Base-by-base conservation (phyloP, 2,329 filamentous ascomycete species). In the Aspergillus nomiae region DNA sequence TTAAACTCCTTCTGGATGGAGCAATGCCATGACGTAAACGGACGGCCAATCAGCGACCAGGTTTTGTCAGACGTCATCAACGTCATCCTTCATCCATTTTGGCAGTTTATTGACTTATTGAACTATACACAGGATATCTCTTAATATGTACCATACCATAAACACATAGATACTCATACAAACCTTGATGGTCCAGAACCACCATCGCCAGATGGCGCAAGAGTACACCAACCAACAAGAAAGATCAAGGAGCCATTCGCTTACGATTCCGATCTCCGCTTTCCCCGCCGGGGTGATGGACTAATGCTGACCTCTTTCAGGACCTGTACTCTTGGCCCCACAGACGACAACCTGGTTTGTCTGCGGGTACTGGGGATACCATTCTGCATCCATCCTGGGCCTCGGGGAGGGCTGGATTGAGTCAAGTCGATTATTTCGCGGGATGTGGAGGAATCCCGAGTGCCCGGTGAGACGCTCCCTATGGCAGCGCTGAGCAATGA, bases 361-460 rank as follows among this genome's bases (percentile, higher is more conserved):
- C 65, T 55, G 24, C 65, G 65, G 11, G 67, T 67, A 2, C n/a
- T 50, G 4, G 66, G 62, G 51, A 62, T n/a, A 14, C 62, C 62
- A 56, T 73, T 76, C 55, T 72, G 71, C 53, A 74, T 71, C 74
- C 73, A 76, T 7, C 73, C 69, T 4, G 70, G 64, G 2, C 70
- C 74, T 8, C 63, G 63, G 1, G 73, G 71, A 24, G 76, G 75
- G 62, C 77, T 80, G 14, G 74, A 75, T n/a, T 72, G 66, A 10
- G 78, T 80, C 50, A 80, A 65, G 61, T 80, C 78, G 36, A 80
- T 71, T 34, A 78, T 58, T 43, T 50, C 34, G 11, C 16, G 66
- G 30, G 72, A 66, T 38, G 64, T 50, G 26, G 63, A 59, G 30
- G 68, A 59, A 34, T 34, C 45, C 16, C 53, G 38, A 16, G 56